These are phyloP conservation scores for Amanita rimosa DNA, from an alignment of 768 basidiomycete genomes.

Conservation along the genomic window DNA sequence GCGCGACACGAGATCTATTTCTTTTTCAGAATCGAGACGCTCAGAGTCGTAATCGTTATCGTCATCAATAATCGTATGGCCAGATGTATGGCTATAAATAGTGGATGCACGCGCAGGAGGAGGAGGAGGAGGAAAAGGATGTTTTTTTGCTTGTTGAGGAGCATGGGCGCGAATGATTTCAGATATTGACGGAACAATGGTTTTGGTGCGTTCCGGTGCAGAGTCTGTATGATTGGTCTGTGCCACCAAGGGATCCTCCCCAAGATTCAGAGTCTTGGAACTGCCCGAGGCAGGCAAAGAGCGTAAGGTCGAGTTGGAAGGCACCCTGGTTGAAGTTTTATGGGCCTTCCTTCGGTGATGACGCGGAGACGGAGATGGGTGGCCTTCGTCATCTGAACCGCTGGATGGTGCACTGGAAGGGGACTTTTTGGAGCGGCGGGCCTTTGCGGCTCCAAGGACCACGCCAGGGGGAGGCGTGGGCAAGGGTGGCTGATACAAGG, in stretches of 20 bases:
- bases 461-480: slow-evolving; percentile 78
- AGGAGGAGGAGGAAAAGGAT: slow-evolving; percentile 33
- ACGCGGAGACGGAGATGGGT: slow-evolving; percentile 14
- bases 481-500: slow-evolving; percentile 72
- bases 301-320: slow-evolving; percentile 12
- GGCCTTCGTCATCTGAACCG: slow-evolving; percentile 43
- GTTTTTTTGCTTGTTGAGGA: slow-evolving; percentile 39
- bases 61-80: slow-evolving; percentile 36
- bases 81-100: slow-evolving; percentile 34
- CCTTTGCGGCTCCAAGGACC: slow-evolving; percentile 45
- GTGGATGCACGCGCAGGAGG: slow-evolving; percentile 35
- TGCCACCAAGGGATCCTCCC: slow-evolving; percentile 10
- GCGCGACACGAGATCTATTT: slow-evolving; percentile 56
- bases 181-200: slow-evolving; percentile 68
- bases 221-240: slow-evolving; percentile 13
- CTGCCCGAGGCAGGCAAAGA: slow-evolving; percentile 4
- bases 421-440: slow-evolving; percentile 20
- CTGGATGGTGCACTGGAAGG: slow-evolving; percentile 20
- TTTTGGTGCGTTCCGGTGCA: slow-evolving; percentile 26
- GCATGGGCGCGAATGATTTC: slow-evolving; percentile 80
- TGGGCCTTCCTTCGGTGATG: slow-evolving; percentile 23
- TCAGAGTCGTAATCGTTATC: slow-evolving; percentile 45
- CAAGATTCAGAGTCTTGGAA: slow-evolving; percentile 7
- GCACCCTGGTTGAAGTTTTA: slow-evolving; percentile 18
- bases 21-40: slow-evolving; percentile 39